Evolutionary conservation across 129 eudicot species (phyloP), one percentile per base, ranked within the genome.

Genomic region (Calendula officinalis): DNA sequence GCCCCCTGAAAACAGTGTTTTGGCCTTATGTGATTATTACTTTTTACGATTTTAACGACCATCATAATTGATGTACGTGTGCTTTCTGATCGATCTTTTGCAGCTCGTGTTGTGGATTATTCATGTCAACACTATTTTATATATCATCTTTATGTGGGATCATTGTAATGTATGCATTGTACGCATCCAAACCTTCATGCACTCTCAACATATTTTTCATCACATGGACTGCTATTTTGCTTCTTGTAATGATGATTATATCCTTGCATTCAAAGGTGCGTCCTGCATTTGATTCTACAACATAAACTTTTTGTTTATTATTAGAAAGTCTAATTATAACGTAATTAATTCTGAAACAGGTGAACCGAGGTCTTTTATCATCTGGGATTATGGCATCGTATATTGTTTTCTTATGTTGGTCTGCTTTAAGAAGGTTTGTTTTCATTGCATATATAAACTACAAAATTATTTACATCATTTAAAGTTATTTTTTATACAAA

Each of bases 311-410:
- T 48, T 38, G 42, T 30, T 64, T 14, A 5, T n/a, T 36, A 62
- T 54, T 30, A 42, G 51, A 59, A 7, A 30, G 7, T 17, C 54
- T 72, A 43, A 64, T 44, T 34, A 16, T 27, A 36, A 50, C 17
- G 10, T 16, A 47, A 47, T 35, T 73, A 22, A 22, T 22, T 22
- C 30, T 74, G 63, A 13, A 67, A 64, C 88, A 92, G 95, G 96
- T 92, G 72, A 92, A 92, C 55, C 81, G 79, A 74, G 95, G 96
- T 36, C 96, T 92, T 72, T 51, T 92, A 66, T 92, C 99, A 69
- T 88, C 96, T 55, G 99, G 99, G 75, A 88, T 92, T 63, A 92
- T 92, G 99, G 99, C 96, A 14, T 79, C 89, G 52, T 92, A 92
- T 59, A 67, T 88, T n/a, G 99, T 92, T 60, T 92, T 79, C 68